These are phyloP conservation scores for Maudiozyma bulderi DNA, from an alignment of 805 yeast species.

Conservation along the genomic window DNA sequence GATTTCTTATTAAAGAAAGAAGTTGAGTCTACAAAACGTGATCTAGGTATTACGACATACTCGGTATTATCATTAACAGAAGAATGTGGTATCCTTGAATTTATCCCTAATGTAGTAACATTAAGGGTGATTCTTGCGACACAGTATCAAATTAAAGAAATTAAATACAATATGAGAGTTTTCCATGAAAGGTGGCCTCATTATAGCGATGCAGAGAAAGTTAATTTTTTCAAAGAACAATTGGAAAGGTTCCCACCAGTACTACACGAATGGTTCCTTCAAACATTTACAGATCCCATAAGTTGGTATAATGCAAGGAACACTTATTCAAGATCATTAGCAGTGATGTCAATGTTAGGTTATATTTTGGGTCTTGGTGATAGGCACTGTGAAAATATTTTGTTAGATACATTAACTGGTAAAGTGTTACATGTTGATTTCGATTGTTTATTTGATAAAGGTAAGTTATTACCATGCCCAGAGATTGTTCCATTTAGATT, in stretches of 20 bases:
- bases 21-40: slow-evolving; percentile 64
- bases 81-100: slow-evolving; percentile 82
- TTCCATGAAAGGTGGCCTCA: slow-evolving; percentile 22
- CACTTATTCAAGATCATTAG: slow-evolving; percentile 65
- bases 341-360: slow-evolving; percentile 97
- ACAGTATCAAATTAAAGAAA: slow-evolving; percentile 35
- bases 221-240: slow-evolving; percentile 22
- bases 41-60: slow-evolving; percentile 64
- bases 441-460: slow-evolving; percentile 90
- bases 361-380: slow-evolving; percentile 91
- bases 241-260: slow-evolving; percentile 49
- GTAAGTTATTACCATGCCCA: slow-evolving; percentile 63
- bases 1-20: slow-evolving; percentile 61
- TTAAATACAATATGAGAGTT: slow-evolving; percentile 21
- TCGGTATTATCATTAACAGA: slow-evolving; percentile 85
- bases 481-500: slow-evolving; percentile 91
- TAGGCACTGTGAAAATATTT: slow-evolving; percentile 86
- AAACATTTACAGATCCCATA: slow-evolving; percentile 80
- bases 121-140: slow-evolving; percentile 50
- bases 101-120: slow-evolving; percentile 71
- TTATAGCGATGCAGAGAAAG: slow-evolving; percentile 15
- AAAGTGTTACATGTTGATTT: slow-evolving; percentile 88
- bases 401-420: slow-evolving; percentile 66
- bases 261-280: slow-evolving; percentile 78
- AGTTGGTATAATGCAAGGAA: slow-evolving; percentile 78